Conservation (phyloP, 208 protist genomes). For the Porcisia hertigi region DNA sequence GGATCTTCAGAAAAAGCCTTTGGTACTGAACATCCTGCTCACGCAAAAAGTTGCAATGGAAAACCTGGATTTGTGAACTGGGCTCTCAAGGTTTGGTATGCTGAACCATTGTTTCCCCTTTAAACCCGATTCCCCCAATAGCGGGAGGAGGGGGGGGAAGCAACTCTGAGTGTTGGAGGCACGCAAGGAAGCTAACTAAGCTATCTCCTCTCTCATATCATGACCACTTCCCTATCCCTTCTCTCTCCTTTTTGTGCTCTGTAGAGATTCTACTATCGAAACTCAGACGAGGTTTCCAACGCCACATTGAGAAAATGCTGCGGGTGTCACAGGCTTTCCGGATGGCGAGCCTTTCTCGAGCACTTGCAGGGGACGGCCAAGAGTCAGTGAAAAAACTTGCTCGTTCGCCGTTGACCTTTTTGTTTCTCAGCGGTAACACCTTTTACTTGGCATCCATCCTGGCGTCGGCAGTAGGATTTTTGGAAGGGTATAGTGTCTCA, state of each 20-base stretch:
- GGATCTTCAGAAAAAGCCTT: not conserved
- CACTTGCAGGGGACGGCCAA: slow-evolving; percentile 22
- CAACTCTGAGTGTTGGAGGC: not conserved
- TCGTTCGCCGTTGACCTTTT: slow-evolving; percentile 48
- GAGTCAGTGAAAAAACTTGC: slow-evolving; percentile 39
- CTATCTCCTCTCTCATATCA: not conserved
- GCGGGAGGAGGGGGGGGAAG: not conserved
- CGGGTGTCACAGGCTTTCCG: slow-evolving; percentile 1
- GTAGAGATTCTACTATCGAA: not conserved
- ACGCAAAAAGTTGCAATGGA: not conserved
- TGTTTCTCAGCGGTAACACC: slow-evolving; percentile 26
- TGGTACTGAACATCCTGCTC: not conserved
- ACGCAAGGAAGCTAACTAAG: not conserved
- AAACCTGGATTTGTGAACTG: no score
- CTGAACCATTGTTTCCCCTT: not conserved
- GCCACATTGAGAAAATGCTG: slow-evolving; percentile 7
- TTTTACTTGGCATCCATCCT: slow-evolving; percentile 30
- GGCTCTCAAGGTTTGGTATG: not conserved
- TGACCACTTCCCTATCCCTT: not conserved
- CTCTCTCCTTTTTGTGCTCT: not conserved
- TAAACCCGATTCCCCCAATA: no score
- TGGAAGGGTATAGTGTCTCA: slow-evolving; percentile 52
- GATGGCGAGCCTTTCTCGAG: not conserved
- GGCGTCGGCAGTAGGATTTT: slow-evolving; percentile 47
- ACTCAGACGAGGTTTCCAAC: not conserved